Conservation (phyloP, 192 early-diverging fungal genomes). For the Obelidium mucronatum region DNA sequence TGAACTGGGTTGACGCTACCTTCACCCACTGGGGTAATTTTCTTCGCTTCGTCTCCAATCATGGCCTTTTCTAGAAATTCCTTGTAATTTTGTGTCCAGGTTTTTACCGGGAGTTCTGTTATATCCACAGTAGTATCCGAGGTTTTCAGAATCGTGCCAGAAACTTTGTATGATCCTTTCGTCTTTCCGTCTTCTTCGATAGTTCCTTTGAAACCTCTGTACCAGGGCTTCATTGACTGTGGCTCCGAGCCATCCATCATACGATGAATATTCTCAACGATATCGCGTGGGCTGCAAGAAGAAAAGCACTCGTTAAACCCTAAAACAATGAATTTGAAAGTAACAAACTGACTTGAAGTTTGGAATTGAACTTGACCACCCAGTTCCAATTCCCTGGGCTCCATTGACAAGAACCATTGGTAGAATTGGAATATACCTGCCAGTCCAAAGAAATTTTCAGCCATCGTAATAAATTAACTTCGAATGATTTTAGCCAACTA, state of each 20-base stretch:
- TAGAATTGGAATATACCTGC: constrained; percentile 83
- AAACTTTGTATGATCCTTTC: constrained; percentile 63
- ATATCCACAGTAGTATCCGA: constrained; percentile 83
- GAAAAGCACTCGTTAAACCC: not conserved
- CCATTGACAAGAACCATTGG: constrained; percentile 97
- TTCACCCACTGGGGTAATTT: constrained; percentile 45
- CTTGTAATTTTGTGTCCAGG: constrained; percentile 92
- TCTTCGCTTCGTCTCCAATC: constrained; percentile 59
- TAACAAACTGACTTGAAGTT: constrained; percentile 58
- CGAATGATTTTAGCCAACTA: not conserved
- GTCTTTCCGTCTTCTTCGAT: constrained; percentile 66
- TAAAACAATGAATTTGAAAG: not conserved
- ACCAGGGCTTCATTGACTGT: constrained; percentile 89
- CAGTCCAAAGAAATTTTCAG: not conserved
- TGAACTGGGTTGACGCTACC: constrained; percentile 50
- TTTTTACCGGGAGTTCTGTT: constrained; percentile 86
- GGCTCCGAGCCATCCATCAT: constrained; percentile 79
- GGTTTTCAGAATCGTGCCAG: constrained; percentile 72
- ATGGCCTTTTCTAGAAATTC: constrained; percentile 81
- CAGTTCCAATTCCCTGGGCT: constrained; percentile 95
- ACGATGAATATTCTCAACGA: constrained; percentile 83
- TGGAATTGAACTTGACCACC: constrained; percentile 66
- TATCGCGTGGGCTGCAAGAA: constrained; percentile 81
- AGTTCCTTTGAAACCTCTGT: constrained; percentile 85
- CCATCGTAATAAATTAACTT: no score